Percentiles rank a stretch among this genome's conserved stretches.
phyloP scores from a whole-genome alignment of 306 rosid species.

The Lotus japonicus region DNA sequence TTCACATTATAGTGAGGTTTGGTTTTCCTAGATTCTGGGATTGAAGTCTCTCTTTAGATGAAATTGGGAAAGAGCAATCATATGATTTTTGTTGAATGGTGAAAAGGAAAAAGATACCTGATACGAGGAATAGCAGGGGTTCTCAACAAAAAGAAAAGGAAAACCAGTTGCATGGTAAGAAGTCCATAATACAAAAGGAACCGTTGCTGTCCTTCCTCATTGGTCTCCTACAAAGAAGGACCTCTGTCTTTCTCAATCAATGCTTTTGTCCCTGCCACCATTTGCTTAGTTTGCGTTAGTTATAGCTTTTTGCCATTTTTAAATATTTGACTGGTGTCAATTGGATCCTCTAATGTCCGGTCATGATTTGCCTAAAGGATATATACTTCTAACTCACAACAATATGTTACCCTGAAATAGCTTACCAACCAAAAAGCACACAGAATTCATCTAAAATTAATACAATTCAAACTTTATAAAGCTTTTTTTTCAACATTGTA shows the following conservation, averaged over 20 bases:
- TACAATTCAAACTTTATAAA: neutral
- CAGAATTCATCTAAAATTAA: conserved; percentile 9
- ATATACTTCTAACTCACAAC: neutral
- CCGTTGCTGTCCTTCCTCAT: conserved; percentile 37
- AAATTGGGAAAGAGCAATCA: neutral
- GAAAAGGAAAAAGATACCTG: conserved; percentile 41
- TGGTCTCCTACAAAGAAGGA: conserved; percentile 63
- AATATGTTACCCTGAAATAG: conserved; percentile 18
- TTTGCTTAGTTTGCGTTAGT: conserved; percentile 48
- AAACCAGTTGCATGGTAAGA: conserved; percentile 17
- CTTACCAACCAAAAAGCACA: neutral
- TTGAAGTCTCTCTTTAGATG: neutral
- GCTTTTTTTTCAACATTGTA: neutral
- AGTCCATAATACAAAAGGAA: conserved; percentile 21
- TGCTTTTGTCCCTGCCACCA: conserved; percentile 23
- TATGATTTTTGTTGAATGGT: neutral
- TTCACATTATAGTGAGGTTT: neutral
- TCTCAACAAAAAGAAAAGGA: conserved; percentile 45
- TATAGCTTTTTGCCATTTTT: conserved; percentile 42
- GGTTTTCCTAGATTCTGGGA: neutral
- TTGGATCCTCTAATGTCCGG: neutral
- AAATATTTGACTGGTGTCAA: conserved; percentile 8
- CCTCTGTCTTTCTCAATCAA: conserved; percentile 19
- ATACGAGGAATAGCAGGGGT: conserved; percentile 28
- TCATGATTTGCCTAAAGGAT: neutral